These are phyloP conservation scores for Cnidoscolus chayamansa DNA, from an alignment of 441 rosid species.

Conservation along the genomic window DNA sequence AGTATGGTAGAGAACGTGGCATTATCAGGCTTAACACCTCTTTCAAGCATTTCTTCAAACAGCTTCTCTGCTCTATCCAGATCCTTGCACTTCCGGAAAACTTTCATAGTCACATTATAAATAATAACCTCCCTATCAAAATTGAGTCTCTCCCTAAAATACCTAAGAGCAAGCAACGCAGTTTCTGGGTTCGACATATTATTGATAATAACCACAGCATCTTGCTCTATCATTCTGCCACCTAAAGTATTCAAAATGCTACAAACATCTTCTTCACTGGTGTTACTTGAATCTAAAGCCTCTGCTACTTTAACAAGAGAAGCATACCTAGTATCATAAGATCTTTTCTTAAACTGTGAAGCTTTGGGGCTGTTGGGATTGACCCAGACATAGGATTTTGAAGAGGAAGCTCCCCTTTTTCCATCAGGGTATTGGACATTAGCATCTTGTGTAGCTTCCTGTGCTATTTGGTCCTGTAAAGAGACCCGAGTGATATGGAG, in stretches of 20 bases:
- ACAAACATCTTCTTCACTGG: slow-evolving; percentile 39
- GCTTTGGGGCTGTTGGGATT: slow-evolving; percentile 83
- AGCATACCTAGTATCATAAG: slow-evolving; percentile 69
- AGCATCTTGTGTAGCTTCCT: slow-evolving; percentile 27
- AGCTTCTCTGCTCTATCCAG: slow-evolving; percentile 60
- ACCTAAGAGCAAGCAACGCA: slow-evolving; percentile 51
- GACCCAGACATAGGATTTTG: slow-evolving; percentile 62
- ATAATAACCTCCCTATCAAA: slow-evolving; percentile 50
- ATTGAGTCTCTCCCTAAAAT: slow-evolving; percentile 44
- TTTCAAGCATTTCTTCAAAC: slow-evolving; percentile 70
- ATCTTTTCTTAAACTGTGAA: slow-evolving; percentile 45
- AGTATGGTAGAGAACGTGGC: slow-evolving; percentile 72
- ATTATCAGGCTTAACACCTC: slow-evolving; percentile 70
- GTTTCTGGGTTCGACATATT: slow-evolving; percentile 67
- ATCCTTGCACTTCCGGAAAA: slow-evolving; percentile 65
- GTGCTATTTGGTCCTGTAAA: slow-evolving; percentile 38
- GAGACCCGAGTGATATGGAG: slow-evolving; percentile 45
- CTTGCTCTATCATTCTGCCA: slow-evolving; percentile 55
- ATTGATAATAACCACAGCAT: slow-evolving; percentile 73
- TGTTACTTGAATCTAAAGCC: slow-evolving; percentile 46
- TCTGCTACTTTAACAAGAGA: slow-evolving; percentile 59
- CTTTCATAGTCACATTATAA: slow-evolving; percentile 76
- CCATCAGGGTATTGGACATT: slow-evolving; percentile 24
- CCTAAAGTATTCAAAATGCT: slow-evolving; percentile 45
- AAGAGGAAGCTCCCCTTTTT: slow-evolving; percentile 24